Percentiles rank a stretch among this genome's conserved stretches.
Evolutionary conservation across 2,329 filamentous ascomycete genomes (phyloP).

Genomic region (Beauveria sp.): DNA sequence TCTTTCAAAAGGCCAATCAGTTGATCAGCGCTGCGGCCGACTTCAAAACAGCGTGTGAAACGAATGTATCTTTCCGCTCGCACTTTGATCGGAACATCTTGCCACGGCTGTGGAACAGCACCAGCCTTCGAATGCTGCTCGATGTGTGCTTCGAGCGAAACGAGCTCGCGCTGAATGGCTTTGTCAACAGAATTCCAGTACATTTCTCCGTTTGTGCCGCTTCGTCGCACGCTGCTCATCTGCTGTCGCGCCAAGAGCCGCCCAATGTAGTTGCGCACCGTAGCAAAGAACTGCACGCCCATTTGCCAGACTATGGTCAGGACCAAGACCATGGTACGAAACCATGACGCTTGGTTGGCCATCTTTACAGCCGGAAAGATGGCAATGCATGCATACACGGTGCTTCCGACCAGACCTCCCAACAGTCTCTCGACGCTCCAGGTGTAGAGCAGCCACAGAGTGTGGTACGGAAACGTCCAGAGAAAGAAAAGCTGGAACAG

Average conservation of each 20-base stretch:
- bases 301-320: constrained; percentile 15
- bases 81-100: constrained; percentile 12
- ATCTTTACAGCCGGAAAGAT: constrained; percentile 10
- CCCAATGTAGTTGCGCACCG: constrained; percentile 11
- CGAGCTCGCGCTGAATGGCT: constrained; percentile 10
- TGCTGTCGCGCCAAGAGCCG: constrained; percentile 12
- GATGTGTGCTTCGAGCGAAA: constrained; percentile 5
- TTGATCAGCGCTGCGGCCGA: constrained; percentile 15
- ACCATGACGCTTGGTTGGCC: constrained; percentile 12
- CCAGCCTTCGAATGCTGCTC: neutral
- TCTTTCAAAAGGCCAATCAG: constrained; percentile 14
- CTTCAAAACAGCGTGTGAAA: constrained; percentile 13
- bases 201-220: neutral
- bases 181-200: constrained; percentile 12
- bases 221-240: constrained; percentile 2
- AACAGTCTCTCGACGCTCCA: constrained; percentile 15
- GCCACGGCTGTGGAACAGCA: neutral
- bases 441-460: constrained; percentile 15
- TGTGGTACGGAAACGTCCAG: constrained; percentile 14
- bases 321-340: constrained; percentile 14
- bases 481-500: constrained; percentile 15
- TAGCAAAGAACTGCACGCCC: constrained; percentile 13
- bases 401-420: constrained; percentile 15
- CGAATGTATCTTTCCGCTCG: constrained; percentile 15
- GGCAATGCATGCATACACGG: constrained; percentile 14